Base-by-base conservation (phyloP, 1,284 basidiomycete genomes). In the Ganoderma multipileum region DNA sequence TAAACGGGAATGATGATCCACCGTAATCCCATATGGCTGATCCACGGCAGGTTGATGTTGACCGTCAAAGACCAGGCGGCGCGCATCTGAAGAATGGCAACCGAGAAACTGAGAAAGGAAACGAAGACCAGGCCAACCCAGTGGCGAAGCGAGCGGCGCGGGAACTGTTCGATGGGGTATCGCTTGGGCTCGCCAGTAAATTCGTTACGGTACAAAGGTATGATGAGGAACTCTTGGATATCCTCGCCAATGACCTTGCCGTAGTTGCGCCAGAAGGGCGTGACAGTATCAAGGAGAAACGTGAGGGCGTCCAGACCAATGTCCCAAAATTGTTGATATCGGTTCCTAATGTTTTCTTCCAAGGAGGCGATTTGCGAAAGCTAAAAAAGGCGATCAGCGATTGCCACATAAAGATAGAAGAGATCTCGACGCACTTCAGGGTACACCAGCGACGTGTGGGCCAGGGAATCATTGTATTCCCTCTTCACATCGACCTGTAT, bases 151-250 rank as follows among this genome's bases (percentile, higher is more conserved):
- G 91, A 90, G 30, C 91, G 88, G 67, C 76, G 79, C n/a, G 91
- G 91, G 61, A 93, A 78, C 1, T 75, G 77, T 44, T 78, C 76
- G 74, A 93, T 87, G 5, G 82, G 83, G 75, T 92, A 93, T 74
- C 88, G 83, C 72, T 91, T 90, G 47, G 87, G 68, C 80, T 92
- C 90, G 50, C 91, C 91, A 0, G 91, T 93, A 76, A 93, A 93
- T 74, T 93, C 91, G 77, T 93, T 92, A 54, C 92, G 86, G 74
- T 93, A 93, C 74, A 91, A 85, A 11, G 92, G 92, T 70, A 94
- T 87, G 73, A 93, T 91, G 71, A 93, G 86, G 76, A 93, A 93
- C 72, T 92, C 91, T 65, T 89, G 88, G 50, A 92, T 83, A 73
- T 93, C 92, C 75, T 91, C 85, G 52, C 91, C 90, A 66, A 94